Conservation (phyloP, 108 stramenopile species). For the Conticribra weissflogii region DNA sequence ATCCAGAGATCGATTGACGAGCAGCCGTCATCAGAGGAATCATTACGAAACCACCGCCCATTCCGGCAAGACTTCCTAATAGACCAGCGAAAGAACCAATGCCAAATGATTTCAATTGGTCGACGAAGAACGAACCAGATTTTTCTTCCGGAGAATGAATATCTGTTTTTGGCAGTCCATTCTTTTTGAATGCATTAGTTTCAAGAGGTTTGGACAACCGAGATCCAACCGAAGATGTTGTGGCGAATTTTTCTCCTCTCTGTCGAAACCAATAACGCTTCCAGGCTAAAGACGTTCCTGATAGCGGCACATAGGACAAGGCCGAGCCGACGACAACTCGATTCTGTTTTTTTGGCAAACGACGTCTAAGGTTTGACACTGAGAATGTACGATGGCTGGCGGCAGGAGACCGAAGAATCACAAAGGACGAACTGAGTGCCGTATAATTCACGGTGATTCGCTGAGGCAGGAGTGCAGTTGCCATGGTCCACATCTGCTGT, state of each 20-base stretch:
- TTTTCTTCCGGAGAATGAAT: too few relatives aligned
- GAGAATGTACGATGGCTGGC: too few relatives aligned
- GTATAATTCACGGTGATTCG: too few relatives aligned
- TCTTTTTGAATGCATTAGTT: too few relatives aligned
- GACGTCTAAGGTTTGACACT: too few relatives aligned
- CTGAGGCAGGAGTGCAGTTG: too few relatives aligned
- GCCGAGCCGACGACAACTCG: background rate
- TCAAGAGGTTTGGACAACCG: too few relatives aligned
- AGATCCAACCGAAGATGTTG: background rate
- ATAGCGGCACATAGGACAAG: background rate
- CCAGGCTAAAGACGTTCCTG: background rate
- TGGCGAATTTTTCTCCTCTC: background rate
- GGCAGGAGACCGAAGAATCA: too few relatives aligned
- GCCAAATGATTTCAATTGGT: slow-evolving; percentile 51
- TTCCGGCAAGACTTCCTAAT: slow-evolving; percentile 85
- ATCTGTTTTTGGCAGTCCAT: too few relatives aligned
- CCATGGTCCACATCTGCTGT: too few relatives aligned
- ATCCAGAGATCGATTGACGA: background rate
- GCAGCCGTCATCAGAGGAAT: slow-evolving; percentile 65
- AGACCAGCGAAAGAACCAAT: slow-evolving; percentile 82
- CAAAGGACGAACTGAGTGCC: too few relatives aligned
- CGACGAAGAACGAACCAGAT: too few relatives aligned
- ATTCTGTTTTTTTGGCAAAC: background rate
- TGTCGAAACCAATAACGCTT: background rate
- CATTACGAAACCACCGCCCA: slow-evolving; percentile 95